phyloP scores from a whole-genome alignment of 2,329 filamentous ascomycete species.

The Pyrenophora teres region DNA sequence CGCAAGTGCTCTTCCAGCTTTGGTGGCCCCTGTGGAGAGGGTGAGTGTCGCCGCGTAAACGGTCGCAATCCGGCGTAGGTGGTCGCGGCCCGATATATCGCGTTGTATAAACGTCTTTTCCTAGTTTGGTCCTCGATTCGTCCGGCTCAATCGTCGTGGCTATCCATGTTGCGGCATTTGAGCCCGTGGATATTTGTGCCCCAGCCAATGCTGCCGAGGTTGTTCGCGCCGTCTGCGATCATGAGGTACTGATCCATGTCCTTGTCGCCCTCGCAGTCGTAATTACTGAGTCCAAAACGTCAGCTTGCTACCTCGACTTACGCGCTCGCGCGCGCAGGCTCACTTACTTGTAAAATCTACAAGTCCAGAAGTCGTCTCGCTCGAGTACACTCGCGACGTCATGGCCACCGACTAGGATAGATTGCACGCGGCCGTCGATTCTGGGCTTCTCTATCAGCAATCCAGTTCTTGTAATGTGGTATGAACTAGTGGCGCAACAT shows the following conservation, averaged over 20 bases:
- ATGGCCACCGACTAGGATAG: slow-evolving; percentile 39
- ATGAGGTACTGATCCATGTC: slow-evolving; percentile 25
- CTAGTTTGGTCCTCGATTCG: background rate
- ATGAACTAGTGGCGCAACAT: background rate
- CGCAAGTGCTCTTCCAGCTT: background rate
- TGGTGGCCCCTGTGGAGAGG: background rate
- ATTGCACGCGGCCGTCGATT: slow-evolving; percentile 42
- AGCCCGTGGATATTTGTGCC: slow-evolving; percentile 35
- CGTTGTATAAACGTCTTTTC: background rate
- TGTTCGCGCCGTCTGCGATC: slow-evolving; percentile 40
- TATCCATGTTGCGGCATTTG: slow-evolving; percentile 29
- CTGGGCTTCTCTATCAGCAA: slow-evolving; percentile 15
- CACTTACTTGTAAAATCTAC: slow-evolving; percentile 43
- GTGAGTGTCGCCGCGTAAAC: background rate
- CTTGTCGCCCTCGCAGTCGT: slow-evolving; percentile 33
- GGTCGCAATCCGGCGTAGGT: background rate
- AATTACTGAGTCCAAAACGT: slow-evolving; percentile 28
- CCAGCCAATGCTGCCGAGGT: slow-evolving; percentile 38
- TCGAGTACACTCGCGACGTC: slow-evolving; percentile 31
- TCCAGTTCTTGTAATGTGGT: too few species aligned
- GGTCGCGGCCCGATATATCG: background rate
- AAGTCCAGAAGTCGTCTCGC: slow-evolving; percentile 41
- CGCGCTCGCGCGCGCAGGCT: background rate
- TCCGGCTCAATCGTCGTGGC: slow-evolving; percentile 9
- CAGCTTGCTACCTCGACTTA: background rate